These are phyloP conservation scores for Sugiyamaella chiloensis DNA, from an alignment of 805 yeast species.

Conservation along the genomic window DNA sequence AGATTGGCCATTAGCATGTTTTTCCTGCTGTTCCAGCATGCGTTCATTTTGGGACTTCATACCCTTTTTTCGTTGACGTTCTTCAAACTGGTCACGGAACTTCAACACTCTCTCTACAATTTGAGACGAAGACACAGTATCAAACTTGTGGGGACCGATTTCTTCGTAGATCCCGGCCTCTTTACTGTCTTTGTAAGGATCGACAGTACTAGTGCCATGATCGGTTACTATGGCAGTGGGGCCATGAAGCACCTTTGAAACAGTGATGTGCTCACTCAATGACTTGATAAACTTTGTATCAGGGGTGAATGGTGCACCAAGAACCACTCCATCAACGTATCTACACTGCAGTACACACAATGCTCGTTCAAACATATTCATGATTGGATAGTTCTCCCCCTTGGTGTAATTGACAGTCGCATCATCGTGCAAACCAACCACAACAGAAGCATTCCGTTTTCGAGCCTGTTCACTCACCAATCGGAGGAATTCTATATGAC, in stretches of 20 bases:
- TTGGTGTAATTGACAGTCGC: conserved; percentile 49
- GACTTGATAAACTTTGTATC: conserved; percentile 33
- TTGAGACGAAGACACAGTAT: conserved; percentile 61
- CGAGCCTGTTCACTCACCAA: conserved; percentile 42
- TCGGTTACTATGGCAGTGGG: conserved; percentile 45
- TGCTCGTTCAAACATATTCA: conserved; percentile 83
- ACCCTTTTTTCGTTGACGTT: conserved; percentile 84
- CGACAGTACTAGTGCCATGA: conserved; percentile 31
- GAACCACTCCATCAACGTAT: conserved; percentile 73
- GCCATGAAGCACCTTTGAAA: conserved; percentile 53
- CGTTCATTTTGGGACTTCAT: conserved; percentile 62
- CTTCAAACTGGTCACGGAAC: conserved; percentile 70
- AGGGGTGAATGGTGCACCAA: conserved; percentile 64
- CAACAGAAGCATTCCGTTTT: conserved; percentile 43
- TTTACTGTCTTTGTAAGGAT: conserved; percentile 41
- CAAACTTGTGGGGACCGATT: conserved; percentile 55
- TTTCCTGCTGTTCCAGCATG: conserved; percentile 30
- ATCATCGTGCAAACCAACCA: conserved; percentile 70
- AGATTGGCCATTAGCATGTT: too few relatives aligned
- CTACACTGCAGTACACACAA: conserved; percentile 85
- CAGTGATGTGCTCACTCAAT: conserved; percentile 38
- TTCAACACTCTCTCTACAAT: conserved; percentile 73
- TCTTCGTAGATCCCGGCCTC: conserved; percentile 38
- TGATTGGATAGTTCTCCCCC: conserved; percentile 72
- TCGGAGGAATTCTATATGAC: conserved; percentile 75